Evolutionary conservation across 768 basidiomycete species (phyloP).

Genomic region (Leucocoprinus leucothites): DNA sequence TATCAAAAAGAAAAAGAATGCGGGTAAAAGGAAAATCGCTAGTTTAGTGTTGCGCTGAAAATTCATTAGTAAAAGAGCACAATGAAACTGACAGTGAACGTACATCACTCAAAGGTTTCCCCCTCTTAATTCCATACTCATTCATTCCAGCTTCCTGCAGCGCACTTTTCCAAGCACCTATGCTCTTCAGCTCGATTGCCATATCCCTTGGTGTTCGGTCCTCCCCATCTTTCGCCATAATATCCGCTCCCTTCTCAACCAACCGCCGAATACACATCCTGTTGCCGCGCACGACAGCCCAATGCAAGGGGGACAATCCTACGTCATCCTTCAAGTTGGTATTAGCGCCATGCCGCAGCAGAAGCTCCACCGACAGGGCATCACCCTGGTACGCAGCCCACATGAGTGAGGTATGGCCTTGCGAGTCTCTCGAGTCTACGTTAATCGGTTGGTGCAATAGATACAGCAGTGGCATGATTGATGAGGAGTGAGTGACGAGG

Average conservation of each 20-base stretch:
- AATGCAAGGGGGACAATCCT: constrained; percentile 89
- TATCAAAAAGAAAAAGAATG: constrained; percentile 75
- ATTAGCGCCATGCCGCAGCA: constrained; percentile 86
- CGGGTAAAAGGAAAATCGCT: constrained; percentile 75
- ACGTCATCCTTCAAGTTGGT: constrained; percentile 72
- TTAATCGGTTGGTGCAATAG: constrained; percentile 90
- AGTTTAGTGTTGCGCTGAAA: constrained; percentile 76
- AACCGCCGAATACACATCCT: constrained; percentile 80
- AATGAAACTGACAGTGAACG: constrained; percentile 5
- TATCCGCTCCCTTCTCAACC: constrained; percentile 82
- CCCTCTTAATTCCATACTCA: constrained; percentile 66
- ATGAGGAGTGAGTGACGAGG: constrained; percentile 91
- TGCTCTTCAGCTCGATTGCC: constrained; percentile 89
- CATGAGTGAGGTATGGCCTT: constrained; percentile 95
- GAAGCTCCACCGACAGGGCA: constrained; percentile 87
- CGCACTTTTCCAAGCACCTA: constrained; percentile 87
- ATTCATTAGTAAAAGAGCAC: not conserved
- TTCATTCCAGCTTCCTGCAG: constrained; percentile 84
- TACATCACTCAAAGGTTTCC: constrained; percentile 71
- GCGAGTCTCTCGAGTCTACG: constrained; percentile 85
- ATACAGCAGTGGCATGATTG: constrained; percentile 92
- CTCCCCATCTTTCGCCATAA: constrained; percentile 75
- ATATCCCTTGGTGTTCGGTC: constrained; percentile 92
- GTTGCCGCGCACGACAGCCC: constrained; percentile 98
- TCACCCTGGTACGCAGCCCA: constrained; percentile 99